Base-by-base conservation (phyloP, 106 monocot genomes). In the Posidonia australis region DNA sequence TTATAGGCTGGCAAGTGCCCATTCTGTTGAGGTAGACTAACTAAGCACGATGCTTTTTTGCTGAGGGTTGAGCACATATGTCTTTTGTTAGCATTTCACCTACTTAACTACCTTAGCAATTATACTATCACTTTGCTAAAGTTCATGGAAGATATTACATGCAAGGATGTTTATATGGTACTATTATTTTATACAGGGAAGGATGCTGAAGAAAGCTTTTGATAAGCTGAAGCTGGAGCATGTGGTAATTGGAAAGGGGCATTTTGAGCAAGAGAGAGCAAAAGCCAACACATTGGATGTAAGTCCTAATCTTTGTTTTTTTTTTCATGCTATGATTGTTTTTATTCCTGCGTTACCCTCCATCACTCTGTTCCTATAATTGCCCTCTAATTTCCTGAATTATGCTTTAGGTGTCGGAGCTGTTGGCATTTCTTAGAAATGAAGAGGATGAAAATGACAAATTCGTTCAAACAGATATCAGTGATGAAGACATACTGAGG, bases 171-270 rank as follows among this genome's bases (percentile, higher is more conserved):
- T 58, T 5, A 58, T 58, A 29, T 26, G n/a, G 4, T 30, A 21
- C 53, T 26, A 21, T 58, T 58, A 3, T 41, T 13, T 12, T 20
- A 42, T 73, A 24, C 41, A 98, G 96, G 96, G 86, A 31, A 67
- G 75, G 49, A 98, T 98, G 13, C 71, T 98, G 62, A 98, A 91
- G 72, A 84, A 19, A 68, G 96, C 96, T 54, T 98, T 96, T 67
- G 62, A 76, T 7, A 96, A 96, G 74, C 65, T 96, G 69, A 87
- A 85, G 68, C 58, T 98, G 60, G 96, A 98, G 54, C 96, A 98
- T 67, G 84, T 98, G 14, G 96, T 98, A 57, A 98, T 98, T 68
- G 90, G 76, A 13, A 87, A 84, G 68, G 96, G 96, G 27, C 82
- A 85, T n/a, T 98, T 98, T 54, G 82, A 84, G 48, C 96, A 90